Base-by-base conservation (phyloP, 2,329 filamentous ascomycete species). In the Fusarium sp. region DNA sequence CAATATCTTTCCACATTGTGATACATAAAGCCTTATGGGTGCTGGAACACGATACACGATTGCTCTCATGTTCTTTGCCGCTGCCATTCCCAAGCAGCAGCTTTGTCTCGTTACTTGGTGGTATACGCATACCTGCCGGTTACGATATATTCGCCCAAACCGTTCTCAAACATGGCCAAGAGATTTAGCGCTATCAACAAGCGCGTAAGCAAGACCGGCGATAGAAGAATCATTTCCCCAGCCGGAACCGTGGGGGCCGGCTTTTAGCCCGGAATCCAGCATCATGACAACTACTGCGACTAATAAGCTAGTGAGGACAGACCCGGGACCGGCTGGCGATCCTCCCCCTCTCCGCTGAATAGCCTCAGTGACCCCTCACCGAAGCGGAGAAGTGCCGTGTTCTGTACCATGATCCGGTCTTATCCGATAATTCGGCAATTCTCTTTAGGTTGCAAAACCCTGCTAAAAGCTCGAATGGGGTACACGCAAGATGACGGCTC, bases 401-500 rank as follows among this genome's bases (percentile, higher is more conserved):
- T 52, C 17, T 35, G 10, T 25, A 27, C 31, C 5, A 13, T 2
- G 12, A 20, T 5, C n/a, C 27, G 38, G 38, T 25, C 15, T 11
- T 25, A 35, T 33, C 52, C 29, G n/a, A 45, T 22, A 13, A n/a
- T 55, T 14, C 38, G 52, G 29, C 52, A 45, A 5, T 27, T 25
- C 3, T 20, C 7, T 35, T 20, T 3, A 18, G 27, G 8, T 6
- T 11, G 13, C 7, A 52, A 20, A 6, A 20, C 25, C 13, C 4
- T 15, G 3, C 7, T 7, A 20, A 36, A 13, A 52, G 3, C 17
- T 20, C 2, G 4, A 8, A 3, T 20, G 38, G 1, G 1, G 7
- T 15, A 14, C 4, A 14, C n/a, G 7, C 4, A 6, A 0, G 5
- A 35, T 27, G 29, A 17, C 3, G 5, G 17, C 7, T 35, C 1